Base-by-base conservation (phyloP, 2,329 filamentous ascomycete genomes). In the Didymella segeticola region DNA sequence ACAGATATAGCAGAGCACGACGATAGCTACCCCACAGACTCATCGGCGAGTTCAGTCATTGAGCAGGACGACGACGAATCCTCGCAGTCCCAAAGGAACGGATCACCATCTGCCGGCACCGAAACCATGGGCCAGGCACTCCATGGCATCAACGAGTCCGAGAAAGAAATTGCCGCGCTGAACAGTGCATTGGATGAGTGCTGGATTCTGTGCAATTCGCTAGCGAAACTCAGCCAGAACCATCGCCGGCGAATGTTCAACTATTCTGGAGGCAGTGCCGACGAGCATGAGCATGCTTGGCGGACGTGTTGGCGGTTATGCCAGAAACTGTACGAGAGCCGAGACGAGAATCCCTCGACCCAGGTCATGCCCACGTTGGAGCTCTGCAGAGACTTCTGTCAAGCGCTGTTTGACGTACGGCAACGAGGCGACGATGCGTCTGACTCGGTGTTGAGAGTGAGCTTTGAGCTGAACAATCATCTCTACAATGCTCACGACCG, bases 391-490 rank as follows among this genome's bases (percentile, higher is more conserved):
- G 91, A 96, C 61, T 96, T 98, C 69, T 96, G 92, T 66, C 92
- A 96, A 75, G 85, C 91, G 0, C 79, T 97, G 10, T 98, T 97
- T 67, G 93, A 97, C 68, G 87, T 93, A 15, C 84, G 93, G 31
- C 83, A 89, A 55, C 87, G 87, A 60, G 86, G 88, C 45, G 89
- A 96, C 58, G 91, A 95, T 66, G 78, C 86, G 1, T 85, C 89
- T 0, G 93, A 98, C 73, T 96, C 93, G 0, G 88, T 97, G 12
- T 77, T 98, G 39, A 83, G 93, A 41, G 93, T 97, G 61, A 96
- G 91, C 77, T 96, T 96, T 70, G 93, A 97, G 76, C 81, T 97
- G 20, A 96, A 96, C 76, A 97, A 96, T 66, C 93, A 98, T 73
- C 82, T 98, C 2, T 97, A 93, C 77, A 96, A 93, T 69, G 93